Percentiles rank a stretch among this genome's conserved stretches.
These are phyloP conservation scores for Parasarocladium wereldwijsianum DNA, from an alignment of 2,329 filamentous ascomycete species.

Conservation along the genomic window DNA sequence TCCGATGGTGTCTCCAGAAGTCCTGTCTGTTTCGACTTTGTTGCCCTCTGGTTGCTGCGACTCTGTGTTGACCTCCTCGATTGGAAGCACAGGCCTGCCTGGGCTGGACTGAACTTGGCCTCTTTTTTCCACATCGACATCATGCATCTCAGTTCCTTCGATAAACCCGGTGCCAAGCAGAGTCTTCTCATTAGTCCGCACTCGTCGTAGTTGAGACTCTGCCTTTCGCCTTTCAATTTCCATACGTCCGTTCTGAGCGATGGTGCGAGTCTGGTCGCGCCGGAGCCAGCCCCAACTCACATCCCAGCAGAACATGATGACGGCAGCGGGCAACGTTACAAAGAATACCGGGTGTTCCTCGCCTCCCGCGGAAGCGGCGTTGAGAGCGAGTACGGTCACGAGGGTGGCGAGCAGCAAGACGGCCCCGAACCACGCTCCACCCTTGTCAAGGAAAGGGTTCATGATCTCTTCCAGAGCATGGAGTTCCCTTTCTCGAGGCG, in stretches of 20 bases:
- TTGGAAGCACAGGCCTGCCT: too few relatives aligned
- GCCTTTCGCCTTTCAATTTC: slow-evolving; percentile 16
- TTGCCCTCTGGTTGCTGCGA: too few relatives aligned
- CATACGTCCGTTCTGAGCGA: slow-evolving; percentile 23
- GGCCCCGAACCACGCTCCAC: slow-evolving; percentile 48
- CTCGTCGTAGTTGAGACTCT: too few relatives aligned
- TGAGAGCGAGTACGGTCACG: slow-evolving; percentile 49
- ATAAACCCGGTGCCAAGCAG: too few relatives aligned
- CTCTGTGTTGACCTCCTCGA: too few relatives aligned
- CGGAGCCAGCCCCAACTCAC: slow-evolving; percentile 47
- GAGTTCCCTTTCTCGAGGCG: slow-evolving; percentile 15
- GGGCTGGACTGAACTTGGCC: too few relatives aligned
- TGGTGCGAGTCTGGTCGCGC: slow-evolving; percentile 46
- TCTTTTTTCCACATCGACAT: too few relatives aligned
- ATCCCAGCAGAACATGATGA: slow-evolving; percentile 57
- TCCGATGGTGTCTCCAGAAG: too few relatives aligned
- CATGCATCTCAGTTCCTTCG: too few relatives aligned
- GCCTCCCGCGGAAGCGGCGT: slow-evolving; percentile 38
- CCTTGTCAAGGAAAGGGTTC: slow-evolving; percentile 58
- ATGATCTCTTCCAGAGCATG: slow-evolving; percentile 61
- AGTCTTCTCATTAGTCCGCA: too few relatives aligned
- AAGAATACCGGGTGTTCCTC: slow-evolving; percentile 47
- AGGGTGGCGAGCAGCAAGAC: slow-evolving; percentile 53
- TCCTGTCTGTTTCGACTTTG: too few relatives aligned
- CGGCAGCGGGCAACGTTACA: slow-evolving; percentile 53